phyloP scores from a whole-genome alignment of 805 yeast species.

The Wickerhamomyces alni region DNA sequence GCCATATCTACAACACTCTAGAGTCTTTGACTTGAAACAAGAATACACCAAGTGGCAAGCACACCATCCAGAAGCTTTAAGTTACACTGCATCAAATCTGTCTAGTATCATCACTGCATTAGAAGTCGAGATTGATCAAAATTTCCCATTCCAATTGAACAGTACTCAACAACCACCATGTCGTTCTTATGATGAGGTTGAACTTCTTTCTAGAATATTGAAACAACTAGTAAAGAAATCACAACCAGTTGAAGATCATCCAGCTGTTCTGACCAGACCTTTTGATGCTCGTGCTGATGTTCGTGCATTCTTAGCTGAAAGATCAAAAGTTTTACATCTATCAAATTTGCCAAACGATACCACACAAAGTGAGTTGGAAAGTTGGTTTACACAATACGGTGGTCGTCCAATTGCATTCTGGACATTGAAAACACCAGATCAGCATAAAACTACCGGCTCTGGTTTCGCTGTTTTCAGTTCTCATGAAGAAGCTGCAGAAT shows the following conservation, averaged over 20 bases:
- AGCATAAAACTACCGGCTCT: slow-evolving; percentile 44
- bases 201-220: slow-evolving; percentile 38
- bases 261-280: slow-evolving; percentile 60
- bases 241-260: slow-evolving; percentile 41
- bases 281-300: slow-evolving; percentile 74
- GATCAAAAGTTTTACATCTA: slow-evolving; percentile 72
- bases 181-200: slow-evolving; percentile 42
- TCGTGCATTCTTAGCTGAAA: slow-evolving; percentile 58
- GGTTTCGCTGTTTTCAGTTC: slow-evolving; percentile 84
- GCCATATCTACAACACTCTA: slow-evolving; percentile 65
- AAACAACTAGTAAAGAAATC: slow-evolving; percentile 41
- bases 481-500: slow-evolving; percentile 82
- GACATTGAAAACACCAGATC: slow-evolving; percentile 67
- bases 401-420: slow-evolving; percentile 85
- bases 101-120: slow-evolving; percentile 23
- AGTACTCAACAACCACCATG: slow-evolving; percentile 23
- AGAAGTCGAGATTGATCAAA: slow-evolving; percentile 20
- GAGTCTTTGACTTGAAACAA: slow-evolving; percentile 65
- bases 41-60: slow-evolving; percentile 73
- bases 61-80: slow-evolving; percentile 46
- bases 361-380: slow-evolving; percentile 84
- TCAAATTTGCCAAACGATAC: slow-evolving; percentile 81
- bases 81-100: slow-evolving; percentile 24
- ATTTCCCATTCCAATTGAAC: slow-evolving; percentile 14
- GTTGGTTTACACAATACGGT: slow-evolving; percentile 87